A percentile compares a stretch with the other conserved stretches of the same genome.
phyloP scores from a whole-genome alignment of 495 filamentous ascomycete species.

The Lasiosphaeria miniovina region DNA sequence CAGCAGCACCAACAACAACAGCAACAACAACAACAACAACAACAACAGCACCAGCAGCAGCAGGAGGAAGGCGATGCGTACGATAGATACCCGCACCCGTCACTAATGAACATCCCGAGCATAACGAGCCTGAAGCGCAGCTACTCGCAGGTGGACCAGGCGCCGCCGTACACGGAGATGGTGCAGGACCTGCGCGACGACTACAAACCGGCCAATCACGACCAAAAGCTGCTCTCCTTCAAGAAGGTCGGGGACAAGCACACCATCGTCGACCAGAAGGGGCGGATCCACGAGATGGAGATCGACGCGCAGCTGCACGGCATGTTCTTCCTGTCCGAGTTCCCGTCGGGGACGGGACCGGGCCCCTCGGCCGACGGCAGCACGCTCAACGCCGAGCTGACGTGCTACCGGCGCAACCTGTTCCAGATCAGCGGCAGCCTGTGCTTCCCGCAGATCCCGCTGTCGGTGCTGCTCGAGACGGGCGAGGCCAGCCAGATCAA shows the following conservation, averaged over 20 bases:
- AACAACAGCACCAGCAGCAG: conserved; percentile 39
- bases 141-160: conserved; percentile 44
- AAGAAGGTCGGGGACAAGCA: conserved; percentile 52
- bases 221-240: conserved; percentile 57
- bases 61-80: conserved; percentile 46
- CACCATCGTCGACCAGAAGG: conserved; percentile 54
- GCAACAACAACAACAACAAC: conserved; percentile 27
- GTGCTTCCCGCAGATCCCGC: conserved; percentile 69
- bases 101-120: conserved; percentile 50
- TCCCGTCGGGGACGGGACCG: conserved; percentile 54
- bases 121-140: conserved; percentile 53
- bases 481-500: conserved; percentile 79
- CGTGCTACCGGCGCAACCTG: conserved; percentile 88
- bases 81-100: conserved; percentile 45
- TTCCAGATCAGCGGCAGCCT: conserved; percentile 90
- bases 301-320: conserved; percentile 85
- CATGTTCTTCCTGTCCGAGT: conserved; percentile 94
- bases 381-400: conserved; percentile 71
- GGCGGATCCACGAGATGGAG: conserved; percentile 53
- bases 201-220: conserved; percentile 52
- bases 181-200: conserved; percentile 55
- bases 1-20: background rate
- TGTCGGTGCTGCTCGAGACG: conserved; percentile 73
- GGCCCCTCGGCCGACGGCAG: conserved; percentile 53
- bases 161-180: conserved; percentile 49